phyloP scores from a whole-genome alignment of 176 grass and related monocot genomes.

The Aegilops umbellulata region DNA sequence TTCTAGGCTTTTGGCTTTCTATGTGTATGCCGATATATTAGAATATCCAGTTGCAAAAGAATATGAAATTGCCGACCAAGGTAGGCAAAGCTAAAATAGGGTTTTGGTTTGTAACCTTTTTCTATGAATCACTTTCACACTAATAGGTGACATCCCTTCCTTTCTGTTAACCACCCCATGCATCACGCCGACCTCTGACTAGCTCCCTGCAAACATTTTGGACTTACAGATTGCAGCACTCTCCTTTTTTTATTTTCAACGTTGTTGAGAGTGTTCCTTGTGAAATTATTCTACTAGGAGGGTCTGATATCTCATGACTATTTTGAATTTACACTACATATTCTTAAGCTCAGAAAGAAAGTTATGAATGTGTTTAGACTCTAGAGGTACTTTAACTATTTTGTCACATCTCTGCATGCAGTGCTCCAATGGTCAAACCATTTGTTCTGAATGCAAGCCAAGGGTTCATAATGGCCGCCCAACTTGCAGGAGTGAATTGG shows the following conservation, averaged over 20 bases:
- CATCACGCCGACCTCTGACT: neutral
- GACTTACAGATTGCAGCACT: neutral
- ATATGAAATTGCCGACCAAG: neutral
- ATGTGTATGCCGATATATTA: neutral
- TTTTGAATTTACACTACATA: neutral
- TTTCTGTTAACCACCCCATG: neutral
- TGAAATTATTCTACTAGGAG: neutral
- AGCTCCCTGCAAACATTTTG: neutral
- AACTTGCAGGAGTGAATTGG: constrained; percentile 85
- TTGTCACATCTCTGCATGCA: constrained; percentile 34
- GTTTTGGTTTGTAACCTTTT: neutral
- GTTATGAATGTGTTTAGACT: neutral
- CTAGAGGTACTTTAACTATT: neutral
- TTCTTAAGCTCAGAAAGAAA: neutral
- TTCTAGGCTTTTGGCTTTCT: neutral
- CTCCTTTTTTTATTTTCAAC: neutral
- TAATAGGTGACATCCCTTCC: neutral
- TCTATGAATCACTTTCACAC: neutral
- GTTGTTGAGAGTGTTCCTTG: neutral
- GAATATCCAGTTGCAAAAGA: neutral
- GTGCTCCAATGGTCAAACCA: constrained; percentile 90
- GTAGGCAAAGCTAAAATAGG: neutral
- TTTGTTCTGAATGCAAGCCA: constrained; percentile 87
- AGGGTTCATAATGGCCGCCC: constrained; percentile 89
- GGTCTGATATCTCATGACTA: neutral